Conservation (phyloP, 768 basidiomycete genomes). For the Thelephora aurantiotincta region DNA sequence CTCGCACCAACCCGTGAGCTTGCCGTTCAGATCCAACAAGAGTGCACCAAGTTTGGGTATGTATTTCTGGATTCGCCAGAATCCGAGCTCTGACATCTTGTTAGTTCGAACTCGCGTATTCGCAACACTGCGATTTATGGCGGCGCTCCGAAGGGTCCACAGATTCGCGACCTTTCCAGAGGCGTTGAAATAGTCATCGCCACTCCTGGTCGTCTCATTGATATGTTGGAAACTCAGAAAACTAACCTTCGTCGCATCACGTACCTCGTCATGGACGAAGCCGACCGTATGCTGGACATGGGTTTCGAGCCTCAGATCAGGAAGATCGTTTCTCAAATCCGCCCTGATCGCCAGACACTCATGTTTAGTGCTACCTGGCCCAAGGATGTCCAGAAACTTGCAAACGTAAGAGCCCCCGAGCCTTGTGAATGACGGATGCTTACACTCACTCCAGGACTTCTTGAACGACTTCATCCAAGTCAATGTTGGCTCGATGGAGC, state of each 20-base stretch:
- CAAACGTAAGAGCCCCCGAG: conserved; percentile 40
- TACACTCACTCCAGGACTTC: conserved; percentile 57
- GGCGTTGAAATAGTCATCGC: conserved; percentile 98
- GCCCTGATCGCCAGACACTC: conserved; percentile 95
- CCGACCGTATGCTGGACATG: conserved; percentile 99
- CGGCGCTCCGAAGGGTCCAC: conserved; percentile 95
- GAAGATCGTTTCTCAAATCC: conserved; percentile 94
- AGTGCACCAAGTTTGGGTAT: conserved; percentile 95
- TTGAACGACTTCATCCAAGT: conserved; percentile 94
- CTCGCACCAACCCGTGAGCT: conserved; percentile 97
- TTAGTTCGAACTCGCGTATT: conserved; percentile 80
- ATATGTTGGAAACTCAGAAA: conserved; percentile 95
- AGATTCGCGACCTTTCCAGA: conserved; percentile 93
- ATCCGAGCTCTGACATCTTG: conserved; percentile 3
- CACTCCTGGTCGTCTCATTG: conserved; percentile 98
- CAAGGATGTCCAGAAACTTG: conserved; percentile 96
- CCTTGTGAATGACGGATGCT: conserved; percentile 1
- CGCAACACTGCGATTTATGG: conserved; percentile 99
- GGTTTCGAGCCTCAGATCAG: conserved; percentile 99
- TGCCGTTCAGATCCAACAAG: conserved; percentile 97
- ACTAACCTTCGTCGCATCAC: conserved; percentile 94
- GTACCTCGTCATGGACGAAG: conserved; percentile 98
- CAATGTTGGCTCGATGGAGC: conserved; percentile 97
- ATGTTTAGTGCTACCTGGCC: conserved; percentile 99
- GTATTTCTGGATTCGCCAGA: conserved; percentile 11